Evolutionary conservation across 2,329 filamentous ascomycete species (phyloP), one percentile per base, ranked within the genome.

Genomic region (Talaromyces sp.): DNA sequence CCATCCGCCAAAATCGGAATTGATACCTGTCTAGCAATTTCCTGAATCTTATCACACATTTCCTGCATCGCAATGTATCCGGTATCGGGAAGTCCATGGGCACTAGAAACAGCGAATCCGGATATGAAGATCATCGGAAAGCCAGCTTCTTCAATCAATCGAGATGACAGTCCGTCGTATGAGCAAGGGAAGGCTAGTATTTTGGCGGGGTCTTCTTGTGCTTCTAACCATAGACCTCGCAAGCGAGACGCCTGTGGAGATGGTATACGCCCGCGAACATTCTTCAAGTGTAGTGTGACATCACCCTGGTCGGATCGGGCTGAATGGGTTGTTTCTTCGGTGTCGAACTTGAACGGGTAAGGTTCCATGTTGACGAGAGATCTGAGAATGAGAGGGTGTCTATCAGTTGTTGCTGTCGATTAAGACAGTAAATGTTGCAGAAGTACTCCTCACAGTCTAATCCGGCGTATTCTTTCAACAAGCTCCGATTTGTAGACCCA

Each of bases 1-100:
- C 82, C 82, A 60, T 85, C 83, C 14, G 82, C 87, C 68, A 89
- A 88, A 24, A 83, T 69, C 0, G 81, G 82, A 0, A 82, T 64
- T 0, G 60, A 75, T 0, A 77, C 75, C 45, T 76, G 75, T 1
- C 79, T 73, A 1, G 73, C 71, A 0, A 73, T 73, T 65, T 83
- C 80, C 61, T 82, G 78, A 54, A 83, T 78, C 68, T 81, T 81
- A 14, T 75, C 73, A 54, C 76, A 80, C 72, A 83, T 77, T 65
- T 83, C 82, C 9, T 75, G 72, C 67, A 83, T 78, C 1, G 81
- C 81, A 62, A 83, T 83, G 59, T 83, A 83, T 1, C 82, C 81
- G 0, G 82, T 81, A 66, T 83, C 81, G 0, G 81, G 81, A 0
- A 83, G 71, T 1, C 79, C 78, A 60, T 77, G 76, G 0, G 78